phyloP scores from a whole-genome alignment of 768 basidiomycete species.

The Cystobasidiopsis lactophilus region DNA sequence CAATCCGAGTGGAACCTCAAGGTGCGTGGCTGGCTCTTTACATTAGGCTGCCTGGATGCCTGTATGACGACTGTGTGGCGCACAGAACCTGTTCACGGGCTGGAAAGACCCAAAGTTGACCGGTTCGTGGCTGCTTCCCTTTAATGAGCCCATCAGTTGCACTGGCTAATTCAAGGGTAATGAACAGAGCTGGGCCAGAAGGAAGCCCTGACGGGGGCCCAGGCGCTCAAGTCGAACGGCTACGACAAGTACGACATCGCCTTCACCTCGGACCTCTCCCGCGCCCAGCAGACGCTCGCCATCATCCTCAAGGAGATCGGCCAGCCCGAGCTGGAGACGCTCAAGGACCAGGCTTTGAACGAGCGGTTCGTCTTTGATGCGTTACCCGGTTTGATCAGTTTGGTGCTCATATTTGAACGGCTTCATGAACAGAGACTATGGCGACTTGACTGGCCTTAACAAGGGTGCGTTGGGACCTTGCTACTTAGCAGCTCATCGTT shows the following conservation, averaged over 20 bases:
- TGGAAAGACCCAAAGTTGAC: not conserved
- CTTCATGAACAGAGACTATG: conserved; percentile 7
- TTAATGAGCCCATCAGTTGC: not conserved
- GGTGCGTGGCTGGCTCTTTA: too few species aligned
- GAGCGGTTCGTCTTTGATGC: conserved; percentile 13
- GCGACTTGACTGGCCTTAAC: conserved; percentile 19
- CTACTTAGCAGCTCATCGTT: not conserved
- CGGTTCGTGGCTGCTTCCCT: too few species aligned
- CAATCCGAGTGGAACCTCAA: not conserved
- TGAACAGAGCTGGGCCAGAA: conserved; percentile 15
- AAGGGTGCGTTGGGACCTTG: conserved; percentile 12
- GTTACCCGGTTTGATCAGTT: not conserved
- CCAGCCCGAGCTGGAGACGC: conserved; percentile 12
- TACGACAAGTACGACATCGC: conserved; percentile 16
- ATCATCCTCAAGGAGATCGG: conserved; percentile 22
- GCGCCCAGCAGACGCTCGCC: conserved; percentile 19
- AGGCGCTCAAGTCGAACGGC: conserved; percentile 13
- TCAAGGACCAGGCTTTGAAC: conserved; percentile 18
- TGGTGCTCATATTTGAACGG: not conserved
- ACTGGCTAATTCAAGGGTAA: not conserved
- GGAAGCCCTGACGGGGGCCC: conserved; percentile 15
- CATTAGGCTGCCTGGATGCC: too few species aligned
- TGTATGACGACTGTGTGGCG: not conserved
- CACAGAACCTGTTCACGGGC: not conserved
- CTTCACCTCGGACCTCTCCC: conserved; percentile 18